These are phyloP conservation scores for Avena eriantha DNA, from an alignment of 176 grass and related monocot genomes.

Conservation along the genomic window DNA sequence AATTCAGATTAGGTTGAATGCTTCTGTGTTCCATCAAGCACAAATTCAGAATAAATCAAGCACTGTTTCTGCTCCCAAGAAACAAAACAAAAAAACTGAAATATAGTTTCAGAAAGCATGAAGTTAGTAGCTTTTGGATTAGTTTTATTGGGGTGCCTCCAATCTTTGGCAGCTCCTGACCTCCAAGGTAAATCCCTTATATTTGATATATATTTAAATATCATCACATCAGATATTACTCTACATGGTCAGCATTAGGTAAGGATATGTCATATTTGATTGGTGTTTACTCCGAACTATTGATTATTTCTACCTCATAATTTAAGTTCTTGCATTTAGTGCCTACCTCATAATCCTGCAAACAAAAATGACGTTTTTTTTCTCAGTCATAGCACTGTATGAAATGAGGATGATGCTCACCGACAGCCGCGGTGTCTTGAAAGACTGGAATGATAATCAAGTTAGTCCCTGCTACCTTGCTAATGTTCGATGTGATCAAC, in stretches of 20 bases:
- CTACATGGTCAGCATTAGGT: not conserved
- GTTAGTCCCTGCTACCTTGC: constrained; percentile 58
- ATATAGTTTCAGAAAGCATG: constrained; percentile 43
- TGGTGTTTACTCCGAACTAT: not conserved
- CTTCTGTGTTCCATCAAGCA: not conserved
- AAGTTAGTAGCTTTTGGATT: constrained; percentile 47
- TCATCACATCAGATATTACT: constrained; percentile 14
- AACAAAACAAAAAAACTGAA: constrained; percentile 14
- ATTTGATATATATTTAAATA: constrained; percentile 7
- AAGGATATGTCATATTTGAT: constrained; percentile 25
- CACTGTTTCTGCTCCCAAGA: constrained; percentile 32
- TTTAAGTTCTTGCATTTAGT: constrained; percentile 15
- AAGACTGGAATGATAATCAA: constrained; percentile 67
- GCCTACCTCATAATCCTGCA: not conserved
- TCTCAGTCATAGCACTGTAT: constrained; percentile 45
- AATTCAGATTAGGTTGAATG: constrained; percentile 6
- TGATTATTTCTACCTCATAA: no score
- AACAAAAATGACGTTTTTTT: constrained; percentile 21
- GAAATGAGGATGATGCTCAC: constrained; percentile 65
- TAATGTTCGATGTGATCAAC: constrained; percentile 44
- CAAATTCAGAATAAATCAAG: constrained; percentile 13
- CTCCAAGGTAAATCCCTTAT: constrained; percentile 51
- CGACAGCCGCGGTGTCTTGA: constrained; percentile 47
- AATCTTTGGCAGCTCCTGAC: constrained; percentile 39
- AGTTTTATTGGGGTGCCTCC: constrained; percentile 46